Base-by-base conservation (phyloP, 352 stramenopile species). In the Aphanomyces invadans region DNA sequence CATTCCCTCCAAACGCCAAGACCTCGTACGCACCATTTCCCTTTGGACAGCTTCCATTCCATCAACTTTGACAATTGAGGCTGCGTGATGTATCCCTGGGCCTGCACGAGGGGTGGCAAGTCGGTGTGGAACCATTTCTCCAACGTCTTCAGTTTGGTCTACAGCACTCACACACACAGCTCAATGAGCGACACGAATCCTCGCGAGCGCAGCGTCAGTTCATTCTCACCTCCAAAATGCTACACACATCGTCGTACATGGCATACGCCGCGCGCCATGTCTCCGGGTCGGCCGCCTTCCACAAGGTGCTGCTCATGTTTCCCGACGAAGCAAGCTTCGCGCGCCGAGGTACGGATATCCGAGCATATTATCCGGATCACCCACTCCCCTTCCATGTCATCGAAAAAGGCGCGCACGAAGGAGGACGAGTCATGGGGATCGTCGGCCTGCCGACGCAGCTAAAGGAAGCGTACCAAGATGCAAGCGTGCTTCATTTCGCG, bases 1-100 rank as follows among this genome's bases (percentile, higher is more conserved):
- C 45, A 62, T 19, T 39, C 31, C 31, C 31, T 67, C 15, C 17
- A 32, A 72, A 12, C 21, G 17, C 25, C 7, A 38, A 1, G 2
- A 31, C 25, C 15, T 60, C 11, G 5, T 21, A 44, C 70, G 25
- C 52, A 90, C 83, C 81, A 92, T 73, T 92, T 92, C 44, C 81
- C 83, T 60, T 90, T 92, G 68, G 81, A 89, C 44, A 92, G 79
- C 68, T 90, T 92, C 83, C 83, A 92, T 62, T 89, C 67, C 81
- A 92, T 88, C 45, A 92, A 73, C 45, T 76, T 70, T 28, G 75
- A 67, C 39, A 92, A 69, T 53, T 92, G 80, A 25, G 54, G 11
- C 48, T 90, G 76, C 33, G 70, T 77, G 62, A 89, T 55, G 62
- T 33, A 29, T 57, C 49, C 49, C 19, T 57, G 49, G 5, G 21